Conservation (phyloP, 108 stramenopile genomes). For the Phaeodactylum tricornutum region DNA sequence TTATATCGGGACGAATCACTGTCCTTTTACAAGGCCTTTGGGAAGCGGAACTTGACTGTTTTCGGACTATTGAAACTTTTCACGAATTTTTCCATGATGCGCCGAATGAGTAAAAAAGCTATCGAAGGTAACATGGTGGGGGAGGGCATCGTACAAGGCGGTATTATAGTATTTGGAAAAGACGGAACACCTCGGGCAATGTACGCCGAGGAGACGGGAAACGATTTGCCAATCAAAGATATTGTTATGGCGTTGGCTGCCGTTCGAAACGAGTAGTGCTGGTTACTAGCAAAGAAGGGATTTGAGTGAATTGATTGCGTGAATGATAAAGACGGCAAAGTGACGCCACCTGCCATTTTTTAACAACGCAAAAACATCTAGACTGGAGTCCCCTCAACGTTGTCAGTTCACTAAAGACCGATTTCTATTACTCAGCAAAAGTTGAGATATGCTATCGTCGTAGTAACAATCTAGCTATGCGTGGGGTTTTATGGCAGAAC, state of each 20-base stretch:
- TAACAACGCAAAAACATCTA: too few species aligned
- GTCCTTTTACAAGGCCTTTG: slow-evolving; percentile 52
- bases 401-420: too few species aligned
- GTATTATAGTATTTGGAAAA: slow-evolving; percentile 42
- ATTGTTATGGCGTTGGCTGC: slow-evolving; percentile 34
- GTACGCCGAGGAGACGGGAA: slow-evolving; percentile 57
- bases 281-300: too few species aligned
- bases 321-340: too few species aligned
- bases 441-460: too few species aligned
- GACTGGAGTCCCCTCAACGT: too few species aligned
- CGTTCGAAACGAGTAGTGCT: slow-evolving; percentile 8
- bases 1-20: slow-evolving; percentile 40
- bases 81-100: slow-evolving; percentile 2
- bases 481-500: too few species aligned
- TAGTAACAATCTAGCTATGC: too few species aligned
- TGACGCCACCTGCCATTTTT: too few species aligned
- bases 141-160: slow-evolving; percentile 69
- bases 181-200: slow-evolving; percentile 34
- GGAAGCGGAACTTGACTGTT: slow-evolving; percentile 27
- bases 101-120: slow-evolving; percentile 33
- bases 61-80: slow-evolving; percentile 24
- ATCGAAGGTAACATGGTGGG: slow-evolving; percentile 57
- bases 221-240: slow-evolving; percentile 32
- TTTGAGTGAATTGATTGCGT: too few species aligned
- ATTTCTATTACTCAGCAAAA: too few species aligned